Percentiles rank a stretch among this genome's conserved stretches.
Evolutionary conservation across 371 early-diverging fungal species (phyloP).

Genomic region (Fennellomyces sp.): DNA sequence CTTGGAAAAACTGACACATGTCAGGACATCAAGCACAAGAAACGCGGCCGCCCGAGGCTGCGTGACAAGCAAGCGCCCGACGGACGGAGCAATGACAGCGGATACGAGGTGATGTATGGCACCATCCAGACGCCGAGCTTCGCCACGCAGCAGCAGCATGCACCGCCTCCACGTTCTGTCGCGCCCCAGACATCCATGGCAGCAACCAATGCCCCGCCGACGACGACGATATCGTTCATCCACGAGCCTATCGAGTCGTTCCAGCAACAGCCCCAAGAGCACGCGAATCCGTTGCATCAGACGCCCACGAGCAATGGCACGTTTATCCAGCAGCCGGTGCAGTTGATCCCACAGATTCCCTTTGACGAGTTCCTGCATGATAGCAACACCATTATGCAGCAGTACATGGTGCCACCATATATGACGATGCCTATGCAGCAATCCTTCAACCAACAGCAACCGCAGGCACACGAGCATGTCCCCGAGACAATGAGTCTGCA

Average conservation of each 20-base stretch:
- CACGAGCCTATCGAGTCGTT: conserved; percentile 12
- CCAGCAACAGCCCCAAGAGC: neutral
- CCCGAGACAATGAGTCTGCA: conserved; percentile 7
- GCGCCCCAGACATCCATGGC: neutral
- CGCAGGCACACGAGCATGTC: neutral
- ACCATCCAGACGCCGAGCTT: conserved; percentile 19
- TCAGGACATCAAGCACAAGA: conserved; percentile 78
- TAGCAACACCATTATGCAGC: neutral
- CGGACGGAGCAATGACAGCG: neutral
- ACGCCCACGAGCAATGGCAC: neutral
- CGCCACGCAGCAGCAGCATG: neutral
- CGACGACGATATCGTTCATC: conserved; percentile 11
- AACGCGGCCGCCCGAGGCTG: conserved; percentile 76
- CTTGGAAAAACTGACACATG: conserved; percentile 71
- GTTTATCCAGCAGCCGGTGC: neutral
- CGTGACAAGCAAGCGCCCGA: conserved; percentile 39
- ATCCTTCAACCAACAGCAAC: neutral
- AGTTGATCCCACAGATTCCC: neutral
- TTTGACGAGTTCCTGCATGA: neutral
- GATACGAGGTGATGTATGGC: conserved; percentile 13
- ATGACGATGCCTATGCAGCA: neutral
- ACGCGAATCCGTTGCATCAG: neutral
- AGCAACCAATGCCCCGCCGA: neutral
- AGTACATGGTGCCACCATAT: conserved; percentile 7
- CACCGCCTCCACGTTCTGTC: neutral